phyloP scores from a whole-genome alignment of 345 rosid species.

The Lepidium sativum region DNA sequence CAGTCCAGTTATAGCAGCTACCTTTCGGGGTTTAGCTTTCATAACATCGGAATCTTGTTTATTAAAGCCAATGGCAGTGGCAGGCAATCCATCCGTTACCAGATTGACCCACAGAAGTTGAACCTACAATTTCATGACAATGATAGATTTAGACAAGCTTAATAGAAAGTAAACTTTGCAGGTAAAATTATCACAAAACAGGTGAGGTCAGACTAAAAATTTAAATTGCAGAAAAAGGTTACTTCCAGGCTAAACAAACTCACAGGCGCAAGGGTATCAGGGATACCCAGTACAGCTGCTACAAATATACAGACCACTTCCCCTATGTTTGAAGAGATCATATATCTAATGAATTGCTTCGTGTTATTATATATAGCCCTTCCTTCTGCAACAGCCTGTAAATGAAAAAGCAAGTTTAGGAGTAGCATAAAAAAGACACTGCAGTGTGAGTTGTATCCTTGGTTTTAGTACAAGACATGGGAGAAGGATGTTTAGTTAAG shows the following conservation, averaged over 20 bases:
- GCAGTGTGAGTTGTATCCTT: constrained; percentile 14
- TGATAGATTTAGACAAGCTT: not conserved
- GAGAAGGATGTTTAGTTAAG: not conserved
- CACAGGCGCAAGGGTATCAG: constrained; percentile 97
- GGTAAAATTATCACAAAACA: not conserved
- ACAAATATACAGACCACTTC: constrained; percentile 99
- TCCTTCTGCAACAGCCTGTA: constrained; percentile 99
- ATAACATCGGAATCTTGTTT: constrained; percentile 96
- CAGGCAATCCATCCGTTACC: constrained; percentile 99
- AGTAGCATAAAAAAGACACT: not conserved
- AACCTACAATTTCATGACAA: constrained; percentile 44
- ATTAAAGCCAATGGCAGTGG: constrained; percentile 98
- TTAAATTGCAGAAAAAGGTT: not conserved
- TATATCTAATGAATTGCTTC: constrained; percentile 97
- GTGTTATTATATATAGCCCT: constrained; percentile 98
- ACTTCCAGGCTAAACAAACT: constrained; percentile 33
- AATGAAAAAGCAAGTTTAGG: constrained; percentile 15
- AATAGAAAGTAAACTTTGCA: not conserved
- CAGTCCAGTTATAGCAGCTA: constrained; percentile 20
- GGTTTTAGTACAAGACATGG: not conserved
- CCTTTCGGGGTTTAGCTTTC: constrained; percentile 98
- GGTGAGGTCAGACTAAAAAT: not conserved
- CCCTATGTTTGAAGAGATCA: constrained; percentile 99
- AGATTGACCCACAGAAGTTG: constrained; percentile 98
- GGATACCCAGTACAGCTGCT: constrained; percentile 97